Evolutionary conservation across 805 yeast genomes (phyloP), one percentile per base, ranked within the genome.

Genomic region (Tetrapisispora pingtungensis): DNA sequence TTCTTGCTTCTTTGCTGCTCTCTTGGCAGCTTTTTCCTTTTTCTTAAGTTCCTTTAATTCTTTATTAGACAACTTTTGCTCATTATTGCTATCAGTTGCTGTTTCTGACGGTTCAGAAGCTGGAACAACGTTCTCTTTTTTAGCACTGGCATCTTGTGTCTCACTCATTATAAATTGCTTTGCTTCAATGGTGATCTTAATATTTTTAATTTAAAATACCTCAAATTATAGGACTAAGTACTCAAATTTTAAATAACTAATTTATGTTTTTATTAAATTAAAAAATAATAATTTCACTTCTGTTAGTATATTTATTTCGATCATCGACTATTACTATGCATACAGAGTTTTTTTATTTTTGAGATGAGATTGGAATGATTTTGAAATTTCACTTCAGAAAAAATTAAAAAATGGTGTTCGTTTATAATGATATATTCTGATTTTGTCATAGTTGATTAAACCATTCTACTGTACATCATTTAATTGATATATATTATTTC

Each of bases 11-110:
- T 80, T 78, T 2, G 96, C 95, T 2, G 96, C 93, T 61, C 97
- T 74, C 61, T 86, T 85, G 33, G 93, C 95, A 13, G 93, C 93
- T 66, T 90, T 89, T 57, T 88, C 95, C 55, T 78, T 78, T 70
- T 88, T 89, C 61, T 87, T 85, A 76, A 80, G 68, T 55, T 86
- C 96, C 62, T 89, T 89, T 49, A 86, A 70, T 62, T 89, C 95
- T 55, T 87, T 88, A 52, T 85, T 85, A 10, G 84, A 65, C 36
- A 81, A 61, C 44, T 66, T 64, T 47, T 61, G 61, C 28, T 56
- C 59, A 19, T 46, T 61, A 27, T 15, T 14, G 8, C n/a, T 17
- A 14, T 47, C 47, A 10, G 45, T 33, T 2, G 38, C 15, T 19
- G 43, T 36, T 33, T 10, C 34, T 7, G 34, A 13, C 30, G 30